Evolutionary conservation across 2,329 filamentous ascomycete genomes (phyloP), one percentile per base, ranked within the genome.

Genomic region (Alternaria atra): DNA sequence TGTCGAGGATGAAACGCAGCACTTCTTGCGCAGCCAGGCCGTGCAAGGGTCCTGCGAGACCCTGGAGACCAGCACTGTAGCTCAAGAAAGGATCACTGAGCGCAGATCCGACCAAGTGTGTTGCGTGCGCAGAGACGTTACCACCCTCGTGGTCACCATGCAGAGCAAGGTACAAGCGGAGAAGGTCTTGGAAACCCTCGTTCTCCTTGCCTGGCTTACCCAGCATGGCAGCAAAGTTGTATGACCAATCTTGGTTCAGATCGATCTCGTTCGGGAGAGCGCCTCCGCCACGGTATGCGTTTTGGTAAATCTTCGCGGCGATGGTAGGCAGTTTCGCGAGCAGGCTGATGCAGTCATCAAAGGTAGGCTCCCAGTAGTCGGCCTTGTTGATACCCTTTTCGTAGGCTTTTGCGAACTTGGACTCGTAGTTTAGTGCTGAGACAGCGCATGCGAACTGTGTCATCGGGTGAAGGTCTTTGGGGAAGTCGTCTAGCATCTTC

Each of bases 101-200:
- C 20, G 95, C 95, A 71, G 92, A 96, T 53, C 95, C 95, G 57
- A 99, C 95, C 39, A 99, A 85, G 80, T 99, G 95, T 7, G 95
- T 98, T 29, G 95, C 84, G 79, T 99, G 95, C 1, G 95, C 95
- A 39, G 94, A 97, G 65, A 99, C 95, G 73, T 99, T 99, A 60
- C 95, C 95, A 64, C 95, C 95, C 82, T 99, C 95, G 82, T 99
- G 95, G 81, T 99, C 95, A 65, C 95, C 95, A 81, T 99, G 95
- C 5, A 99, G 90, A 51, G 95, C 94, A 25, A 99, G 89, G 82
- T 99, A 99, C 32, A 99, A 84, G 71, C 95, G 89, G 65, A 99
- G 87, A 20, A 99, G 86, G 75, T 99, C 95, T 79, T 98, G 94
- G 86, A 99, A 97, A 79, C 92, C 91, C 82, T 94, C 92, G 72